Evolutionary conservation across 2,329 filamentous ascomycete species (phyloP), one percentile per base, ranked within the genome.

Genomic region (Apiospora sp.): DNA sequence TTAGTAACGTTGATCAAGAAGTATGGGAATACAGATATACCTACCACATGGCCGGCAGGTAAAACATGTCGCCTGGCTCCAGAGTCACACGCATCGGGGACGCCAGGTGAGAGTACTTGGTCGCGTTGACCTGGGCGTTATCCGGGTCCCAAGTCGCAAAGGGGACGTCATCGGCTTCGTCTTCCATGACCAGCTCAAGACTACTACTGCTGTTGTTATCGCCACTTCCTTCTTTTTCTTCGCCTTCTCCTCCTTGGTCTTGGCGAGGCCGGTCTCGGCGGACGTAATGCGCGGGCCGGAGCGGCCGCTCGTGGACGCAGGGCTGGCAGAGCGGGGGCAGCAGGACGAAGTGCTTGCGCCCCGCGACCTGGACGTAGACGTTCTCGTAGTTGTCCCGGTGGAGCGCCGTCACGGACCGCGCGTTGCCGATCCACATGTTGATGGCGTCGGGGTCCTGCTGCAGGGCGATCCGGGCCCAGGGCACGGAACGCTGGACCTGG

Each of bases 311-410:
- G 73, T 90, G 90, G 61, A 95, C 90, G 74, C 91, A 93, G 0
- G 92, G 86, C 75, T 91, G 88, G 74, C 90, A 93, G 1, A 92
- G 81, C 0, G 93, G 91, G n/a, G 94, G 92, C 1, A 96, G 82
- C 1, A 96, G 84, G 0, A 91, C 87, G 76, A 96, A 96, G 76
- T 93, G 90, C 80, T 96, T 96, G 72, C 84, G 83, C 0, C 94
- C 94, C 0, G 90, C 81, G 19, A 96, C 82, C 78, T 96, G 93
- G 1, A 94, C 92, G 80, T 95, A 96, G 0, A 96, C 87, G 80
- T 96, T 96, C 81, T 96, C 93, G 81, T 95, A 96, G 77, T 93
- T 93, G 82, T 96, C 94, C 78, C 92, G 93, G 83, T 96, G 94
- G 71, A 95, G 81, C 0, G 92, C 91, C 0, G 93, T 95, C 0